phyloP scores from a whole-genome alignment of 768 basidiomycete species.

The Phylloporus arenicola region DNA sequence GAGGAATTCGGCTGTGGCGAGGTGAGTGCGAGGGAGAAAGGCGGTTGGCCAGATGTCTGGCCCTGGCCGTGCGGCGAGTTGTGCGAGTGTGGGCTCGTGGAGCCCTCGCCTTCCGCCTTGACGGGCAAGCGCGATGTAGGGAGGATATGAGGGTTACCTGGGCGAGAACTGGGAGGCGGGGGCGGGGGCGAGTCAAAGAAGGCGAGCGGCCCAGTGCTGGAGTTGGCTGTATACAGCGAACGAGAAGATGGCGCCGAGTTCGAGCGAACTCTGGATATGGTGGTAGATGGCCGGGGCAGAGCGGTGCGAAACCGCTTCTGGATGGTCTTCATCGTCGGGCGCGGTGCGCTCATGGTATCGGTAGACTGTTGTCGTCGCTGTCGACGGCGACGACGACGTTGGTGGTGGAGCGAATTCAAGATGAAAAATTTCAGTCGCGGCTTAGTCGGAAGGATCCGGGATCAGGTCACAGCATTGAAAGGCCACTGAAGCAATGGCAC shows the following conservation, averaged over 20 bases:
- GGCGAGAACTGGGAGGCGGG: conserved; percentile 37
- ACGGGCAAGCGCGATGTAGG: conserved; percentile 41
- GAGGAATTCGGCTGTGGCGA: conserved; percentile 35
- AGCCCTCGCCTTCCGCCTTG: conserved; percentile 43
- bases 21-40: conserved; percentile 42
- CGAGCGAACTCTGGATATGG: conserved; percentile 40
- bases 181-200: conserved; percentile 40
- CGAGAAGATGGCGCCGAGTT: conserved; percentile 38
- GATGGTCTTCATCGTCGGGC: conserved; percentile 43
- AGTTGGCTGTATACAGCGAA: conserved; percentile 37
- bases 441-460: conserved; percentile 18
- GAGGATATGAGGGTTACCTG: conserved; percentile 35
- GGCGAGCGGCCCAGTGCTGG: conserved; percentile 28
- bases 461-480: no score
- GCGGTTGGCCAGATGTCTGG: conserved; percentile 28
- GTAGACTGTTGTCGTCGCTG: conserved; percentile 11
- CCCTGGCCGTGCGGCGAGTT: conserved; percentile 33
- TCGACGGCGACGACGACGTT: conserved; percentile 2
- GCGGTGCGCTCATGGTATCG: conserved; percentile 31
- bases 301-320: conserved; percentile 49
- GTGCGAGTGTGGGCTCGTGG: conserved; percentile 28
- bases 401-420: background rate
- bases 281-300: conserved; percentile 30
- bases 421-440: background rate
- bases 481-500: no score